A percentile compares a stretch with the other conserved stretches of the same genome.
Evolutionary conservation across 1,284 basidiomycete species (phyloP).

Genomic region (Pascua guehoae): DNA sequence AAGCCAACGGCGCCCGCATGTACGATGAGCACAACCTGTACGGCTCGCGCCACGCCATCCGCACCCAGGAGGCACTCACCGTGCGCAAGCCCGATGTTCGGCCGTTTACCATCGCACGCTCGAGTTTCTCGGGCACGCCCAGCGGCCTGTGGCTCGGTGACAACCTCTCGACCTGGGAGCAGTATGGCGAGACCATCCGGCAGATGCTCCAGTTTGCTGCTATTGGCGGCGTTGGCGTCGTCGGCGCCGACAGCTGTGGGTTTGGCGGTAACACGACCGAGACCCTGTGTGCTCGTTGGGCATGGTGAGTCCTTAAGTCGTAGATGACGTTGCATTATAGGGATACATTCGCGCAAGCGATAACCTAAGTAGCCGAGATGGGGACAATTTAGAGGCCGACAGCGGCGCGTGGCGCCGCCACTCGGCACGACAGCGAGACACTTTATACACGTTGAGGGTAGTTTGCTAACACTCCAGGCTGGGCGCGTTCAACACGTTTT

Average conservation of each 20-base stretch:
- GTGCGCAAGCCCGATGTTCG: conserved; percentile 59
- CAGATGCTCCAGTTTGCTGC: conserved; percentile 17
- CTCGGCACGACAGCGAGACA: no score
- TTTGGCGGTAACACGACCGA: conserved; percentile 66
- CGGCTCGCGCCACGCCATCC: conserved; percentile 66
- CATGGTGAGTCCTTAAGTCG: conserved; percentile 7
- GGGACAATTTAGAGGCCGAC: no score
- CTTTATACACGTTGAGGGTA: not conserved
- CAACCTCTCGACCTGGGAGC: conserved; percentile 58
- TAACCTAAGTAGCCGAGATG: no score
- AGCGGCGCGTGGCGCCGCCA: no score
- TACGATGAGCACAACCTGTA: conserved; percentile 65
- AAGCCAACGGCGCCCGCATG: conserved; percentile 61
- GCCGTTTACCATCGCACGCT: conserved; percentile 66
- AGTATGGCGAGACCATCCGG: conserved; percentile 10
- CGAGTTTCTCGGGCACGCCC: conserved; percentile 63
- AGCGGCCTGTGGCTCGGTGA: conserved; percentile 64
- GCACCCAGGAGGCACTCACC: conserved; percentile 61
- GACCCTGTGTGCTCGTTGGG: conserved; percentile 74
- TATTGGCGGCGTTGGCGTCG: conserved; percentile 51
- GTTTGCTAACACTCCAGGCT: conserved; percentile 58
- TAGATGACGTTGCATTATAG: no score
- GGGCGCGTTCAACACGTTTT: conserved; percentile 55
- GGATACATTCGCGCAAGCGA: no score
- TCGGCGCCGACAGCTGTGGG: conserved; percentile 65